Base-by-base conservation (phyloP, 371 early-diverging fungal genomes). In the Fennellomyces sp. region DNA sequence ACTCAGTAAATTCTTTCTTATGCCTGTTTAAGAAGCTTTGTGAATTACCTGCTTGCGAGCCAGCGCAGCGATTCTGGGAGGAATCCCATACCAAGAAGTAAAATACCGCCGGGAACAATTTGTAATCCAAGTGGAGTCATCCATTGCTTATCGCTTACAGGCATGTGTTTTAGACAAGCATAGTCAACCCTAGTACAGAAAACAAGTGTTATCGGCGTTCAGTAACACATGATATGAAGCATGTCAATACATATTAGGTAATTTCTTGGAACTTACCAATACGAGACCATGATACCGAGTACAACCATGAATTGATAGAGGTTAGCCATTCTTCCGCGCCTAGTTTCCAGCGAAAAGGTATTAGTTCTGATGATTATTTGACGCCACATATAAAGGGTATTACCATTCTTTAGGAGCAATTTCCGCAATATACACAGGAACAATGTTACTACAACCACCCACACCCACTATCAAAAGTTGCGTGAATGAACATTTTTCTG, bases 21-120 rank as follows among this genome's bases (percentile, higher is more conserved):
- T 39, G n/a, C 13, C 0, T 39, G 2, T 13, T 7, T 17, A 27
- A 2, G 12, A 6, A 2, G 12, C 7, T 1, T 23, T n/a, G 1
- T 12, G 2, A 7, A 23, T 48, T 64, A 64, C 64, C 57, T 78
- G 63, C 69, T 59, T 25, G 80, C 81, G 29, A 88, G 73, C 86
- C 86, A 90, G 69, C 90, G 84, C 27, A 88, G 78, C 21, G 86
- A 85, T 52, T 76, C 78, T 12, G 88, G 90, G 50, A 85, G 76
- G 60, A 86, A 80, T 33, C 66, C 45, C 72, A 84, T 80, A 52
- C 83, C 70, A 41, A 79, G 11, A 11, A 78, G 52, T 17, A 90
- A 61, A 30, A 86, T 60, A 17, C 61, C 67, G 38, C 84, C 85
- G 47, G 88, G 88, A 41, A 81, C 68, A 26, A 84, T 63, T 58